A percentile compares a stretch with the other conserved stretches of the same genome.
phyloP scores from a whole-genome alignment of 495 filamentous ascomycete species.

The Margaritispora aquatica region DNA sequence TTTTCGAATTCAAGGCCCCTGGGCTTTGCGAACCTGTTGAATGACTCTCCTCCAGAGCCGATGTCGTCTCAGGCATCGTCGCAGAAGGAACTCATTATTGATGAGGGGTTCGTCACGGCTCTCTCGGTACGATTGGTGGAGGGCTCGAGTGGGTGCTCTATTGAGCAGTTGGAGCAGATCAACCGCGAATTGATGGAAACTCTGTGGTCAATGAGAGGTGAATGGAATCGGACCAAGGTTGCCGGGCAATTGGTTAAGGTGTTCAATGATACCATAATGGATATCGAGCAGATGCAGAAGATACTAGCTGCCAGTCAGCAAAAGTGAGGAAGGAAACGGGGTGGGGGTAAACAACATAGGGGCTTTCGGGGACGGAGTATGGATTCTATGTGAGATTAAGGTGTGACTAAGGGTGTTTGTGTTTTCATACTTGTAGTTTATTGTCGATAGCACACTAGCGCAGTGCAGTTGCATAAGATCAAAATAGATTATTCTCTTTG shows the following conservation, averaged over 20 bases:
- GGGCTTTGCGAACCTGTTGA: slow-evolving; percentile 36
- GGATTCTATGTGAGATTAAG: no score
- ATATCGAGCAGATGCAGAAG: slow-evolving; percentile 52
- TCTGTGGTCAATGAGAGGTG: slow-evolving; percentile 69
- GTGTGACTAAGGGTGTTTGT: neutral
- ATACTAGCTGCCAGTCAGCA: slow-evolving; percentile 21
- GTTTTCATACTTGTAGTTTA: neutral
- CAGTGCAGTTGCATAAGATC: neutral
- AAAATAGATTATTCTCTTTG: neutral
- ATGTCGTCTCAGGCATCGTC: slow-evolving; percentile 28
- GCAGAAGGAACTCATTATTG: slow-evolving; percentile 49
- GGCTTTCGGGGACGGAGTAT: neutral
- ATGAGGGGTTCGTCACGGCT: slow-evolving; percentile 44
- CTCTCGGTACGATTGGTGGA: slow-evolving; percentile 55
- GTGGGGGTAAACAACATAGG: neutral
- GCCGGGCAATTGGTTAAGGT: slow-evolving; percentile 50
- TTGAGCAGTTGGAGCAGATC: slow-evolving; percentile 94
- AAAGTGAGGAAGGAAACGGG: neutral
- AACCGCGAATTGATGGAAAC: slow-evolving; percentile 85
- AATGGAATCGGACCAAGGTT: slow-evolving; percentile 76
- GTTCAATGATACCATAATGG: slow-evolving; percentile 75
- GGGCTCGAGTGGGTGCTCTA: slow-evolving; percentile 68
- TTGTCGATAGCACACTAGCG: neutral
- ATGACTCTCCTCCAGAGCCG: slow-evolving; percentile 36
- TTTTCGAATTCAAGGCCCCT: slow-evolving; percentile 18